Evolutionary conservation across 495 filamentous ascomycete species (phyloP).

Genomic region (Penicillium cosmopolitanum): DNA sequence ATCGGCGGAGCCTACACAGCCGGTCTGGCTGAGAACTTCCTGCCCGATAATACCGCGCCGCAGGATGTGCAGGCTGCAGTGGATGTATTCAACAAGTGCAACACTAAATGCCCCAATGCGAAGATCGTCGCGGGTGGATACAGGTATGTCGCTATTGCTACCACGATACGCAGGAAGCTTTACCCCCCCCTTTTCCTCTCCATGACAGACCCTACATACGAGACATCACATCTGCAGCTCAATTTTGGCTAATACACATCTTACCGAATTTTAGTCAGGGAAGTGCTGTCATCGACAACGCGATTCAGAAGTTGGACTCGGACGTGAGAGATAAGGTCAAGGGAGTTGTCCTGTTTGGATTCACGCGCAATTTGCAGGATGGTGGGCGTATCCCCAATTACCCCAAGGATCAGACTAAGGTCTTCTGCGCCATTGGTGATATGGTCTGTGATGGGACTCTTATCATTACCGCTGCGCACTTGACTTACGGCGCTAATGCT

Average conservation of each 20-base stretch:
- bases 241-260: background rate
- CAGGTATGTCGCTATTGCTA: conserved; percentile 20
- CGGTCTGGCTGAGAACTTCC: conserved; percentile 25
- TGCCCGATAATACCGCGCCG: conserved; percentile 29
- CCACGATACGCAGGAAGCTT: too few relatives aligned
- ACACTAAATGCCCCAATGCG: conserved; percentile 53
- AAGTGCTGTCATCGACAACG: conserved; percentile 53
- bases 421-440: conserved; percentile 55
- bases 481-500: conserved; percentile 40
- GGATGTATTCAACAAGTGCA: conserved; percentile 38
- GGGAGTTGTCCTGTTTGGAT: conserved; percentile 57
- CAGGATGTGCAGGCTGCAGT: conserved; percentile 45
- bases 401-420: conserved; percentile 44
- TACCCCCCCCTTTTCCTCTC: background rate
- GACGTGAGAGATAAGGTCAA: conserved; percentile 49
- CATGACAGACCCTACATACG: too few relatives aligned
- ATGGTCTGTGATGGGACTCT: conserved; percentile 55
- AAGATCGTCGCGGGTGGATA: conserved; percentile 60
- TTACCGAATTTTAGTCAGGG: conserved; percentile 47
- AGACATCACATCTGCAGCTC: too few relatives aligned
- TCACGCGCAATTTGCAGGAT: conserved; percentile 59
- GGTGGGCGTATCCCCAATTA: conserved; percentile 51
- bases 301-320: conserved; percentile 45
- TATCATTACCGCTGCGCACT: conserved; percentile 48
- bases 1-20: conserved; percentile 38